These are phyloP conservation scores for Brasenia schreberi DNA, from an alignment of 164 flowering plant species.

Conservation along the genomic window DNA sequence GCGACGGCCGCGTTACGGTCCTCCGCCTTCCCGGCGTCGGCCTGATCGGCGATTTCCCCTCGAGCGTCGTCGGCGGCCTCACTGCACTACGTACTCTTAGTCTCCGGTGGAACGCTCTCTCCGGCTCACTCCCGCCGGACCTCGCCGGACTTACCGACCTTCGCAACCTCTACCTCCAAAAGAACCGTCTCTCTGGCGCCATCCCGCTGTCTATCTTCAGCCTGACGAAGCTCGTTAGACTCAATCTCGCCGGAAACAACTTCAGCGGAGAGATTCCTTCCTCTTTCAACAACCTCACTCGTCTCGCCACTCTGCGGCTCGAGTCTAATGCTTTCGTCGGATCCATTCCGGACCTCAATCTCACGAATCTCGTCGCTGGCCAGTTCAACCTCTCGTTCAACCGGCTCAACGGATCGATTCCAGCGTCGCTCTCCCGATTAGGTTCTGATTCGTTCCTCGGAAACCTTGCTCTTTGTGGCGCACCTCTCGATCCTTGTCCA, in stretches of 20 bases:
- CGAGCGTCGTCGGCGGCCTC: constrained; percentile 39
- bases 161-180: constrained; percentile 55
- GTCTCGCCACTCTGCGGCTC: constrained; percentile 41
- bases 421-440: constrained; percentile 18
- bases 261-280: constrained; percentile 54
- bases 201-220: constrained; percentile 39
- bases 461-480: constrained; percentile 54
- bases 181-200: constrained; percentile 51
- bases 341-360: constrained; percentile 35
- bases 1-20: constrained; percentile 26
- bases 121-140: constrained; percentile 58
- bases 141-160: constrained; percentile 34
- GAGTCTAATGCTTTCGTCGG: constrained; percentile 49
- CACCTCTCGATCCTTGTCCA: constrained; percentile 37
- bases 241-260: constrained; percentile 54
- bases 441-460: constrained; percentile 31
- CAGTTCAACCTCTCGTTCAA: constrained; percentile 73
- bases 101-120: constrained; percentile 53
- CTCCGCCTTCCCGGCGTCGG: constrained; percentile 62
- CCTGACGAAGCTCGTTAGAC: constrained; percentile 37
- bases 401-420: constrained; percentile 53
- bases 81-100: constrained; percentile 46
- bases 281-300: constrained; percentile 30
- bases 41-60: constrained; percentile 48
- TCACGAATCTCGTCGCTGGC: constrained; percentile 27